Base-by-base conservation (phyloP, 176 grass and related monocot genomes). In the Pontederia crassipes region DNA sequence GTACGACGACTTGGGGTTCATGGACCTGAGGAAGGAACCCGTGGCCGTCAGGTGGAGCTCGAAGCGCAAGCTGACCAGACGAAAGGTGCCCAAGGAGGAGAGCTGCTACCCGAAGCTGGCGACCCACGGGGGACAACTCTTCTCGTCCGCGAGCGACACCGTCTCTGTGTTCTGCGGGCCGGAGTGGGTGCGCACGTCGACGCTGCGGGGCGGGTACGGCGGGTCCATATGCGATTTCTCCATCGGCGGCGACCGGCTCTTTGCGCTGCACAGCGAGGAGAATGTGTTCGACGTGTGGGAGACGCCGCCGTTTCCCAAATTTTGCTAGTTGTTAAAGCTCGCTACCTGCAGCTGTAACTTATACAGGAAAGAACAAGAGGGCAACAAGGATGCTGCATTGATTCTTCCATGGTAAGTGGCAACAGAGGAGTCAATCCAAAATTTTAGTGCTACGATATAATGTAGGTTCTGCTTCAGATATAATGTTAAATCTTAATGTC, bases 231-330 rank as follows among this genome's bases (percentile, higher is more conserved):
- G 92, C 66, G 92, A 97, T 54, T 97, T 97, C 78, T 97, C 92
- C 2, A 88, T 91, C 55, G 92, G 92, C 4, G 92, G 92, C 14
- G 87, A 97, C 45, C 81, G 92, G 2, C 69, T 97, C 69, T 97
- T 97, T 59, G 81, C 79, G 2, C 80, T 97, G 45, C 92, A 97
- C 79, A 91, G 82, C 58, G 92, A 97, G 76, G 92, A 97, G 84
- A 91, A 97, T 61, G 92, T 97, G 66, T 88, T 97, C 65, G 92
- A 97, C 50, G 84, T 97, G 13, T 97, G 92, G 92, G 92, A 97
- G 78, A 80, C 87, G 17, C 84, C 84, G 26, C 84, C 87, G 63
- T 82, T 81, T 52, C 92, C 83, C 45, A 49, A 24, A 24, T 24
- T 24, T 24, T 24, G 20, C 20, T 24, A 24, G 20, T 24, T 24